These are phyloP conservation scores for Ogataea zsoltii DNA, from an alignment of 805 yeast species.

Conservation along the genomic window DNA sequence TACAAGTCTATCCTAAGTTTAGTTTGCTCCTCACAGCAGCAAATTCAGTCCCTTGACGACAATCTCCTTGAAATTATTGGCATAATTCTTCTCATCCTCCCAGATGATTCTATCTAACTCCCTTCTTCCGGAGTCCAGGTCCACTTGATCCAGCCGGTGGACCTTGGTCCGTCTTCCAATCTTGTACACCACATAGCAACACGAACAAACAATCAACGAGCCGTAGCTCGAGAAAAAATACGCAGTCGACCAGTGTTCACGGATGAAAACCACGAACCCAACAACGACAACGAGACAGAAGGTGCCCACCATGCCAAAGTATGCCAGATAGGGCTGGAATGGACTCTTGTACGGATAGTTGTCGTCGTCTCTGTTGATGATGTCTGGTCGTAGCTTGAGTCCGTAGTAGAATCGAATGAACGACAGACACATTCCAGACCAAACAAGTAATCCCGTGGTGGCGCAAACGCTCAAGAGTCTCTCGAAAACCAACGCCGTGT, in stretches of 20 bases:
- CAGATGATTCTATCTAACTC: conserved; percentile 80
- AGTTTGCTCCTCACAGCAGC: conserved; percentile 13
- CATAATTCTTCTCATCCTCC: conserved; percentile 62
- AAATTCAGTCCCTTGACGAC: conserved; percentile 23
- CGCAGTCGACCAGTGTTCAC: conserved; percentile 48
- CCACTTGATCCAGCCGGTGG: conserved; percentile 70
- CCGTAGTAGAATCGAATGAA: conserved; percentile 57
- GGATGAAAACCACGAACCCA: conserved; percentile 54
- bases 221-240: conserved; percentile 58
- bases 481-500: conserved; percentile 64
- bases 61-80: conserved; percentile 35
- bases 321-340: conserved; percentile 55
- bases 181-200: conserved; percentile 52
- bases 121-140: conserved; percentile 80
- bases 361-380: conserved; percentile 52
- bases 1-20: too few relatives aligned
- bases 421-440: conserved; percentile 68
- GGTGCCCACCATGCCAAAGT: conserved; percentile 47
- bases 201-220: conserved; percentile 44
- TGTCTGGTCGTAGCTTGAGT: conserved; percentile 54
- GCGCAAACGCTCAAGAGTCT: conserved; percentile 68
- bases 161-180: conserved; percentile 60
- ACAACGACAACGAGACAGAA: conserved; percentile 42
- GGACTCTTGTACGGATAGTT: conserved; percentile 58
- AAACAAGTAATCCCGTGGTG: conserved; percentile 74